Conservation (phyloP, 2,329 filamentous ascomycete genomes). For the Neofusicoccum sp. region DNA sequence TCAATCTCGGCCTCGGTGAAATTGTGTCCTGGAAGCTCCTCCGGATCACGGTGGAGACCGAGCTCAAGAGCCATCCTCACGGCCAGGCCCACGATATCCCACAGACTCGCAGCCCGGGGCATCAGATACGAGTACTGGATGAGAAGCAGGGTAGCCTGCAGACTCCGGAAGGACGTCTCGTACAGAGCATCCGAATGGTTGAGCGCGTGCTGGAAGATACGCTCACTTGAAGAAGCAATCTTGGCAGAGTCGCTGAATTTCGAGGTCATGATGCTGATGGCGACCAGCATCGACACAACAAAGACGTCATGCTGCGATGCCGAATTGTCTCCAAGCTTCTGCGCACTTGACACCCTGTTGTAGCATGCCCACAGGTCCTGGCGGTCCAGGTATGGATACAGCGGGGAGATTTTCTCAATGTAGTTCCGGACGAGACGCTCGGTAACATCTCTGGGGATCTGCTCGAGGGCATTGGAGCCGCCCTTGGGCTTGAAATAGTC, state of each 20-base stretch:
- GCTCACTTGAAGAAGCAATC: conserved; percentile 5
- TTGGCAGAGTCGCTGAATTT: conserved; percentile 15
- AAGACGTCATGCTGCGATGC: conserved; percentile 3
- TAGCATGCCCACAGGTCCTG: conserved; percentile 5
- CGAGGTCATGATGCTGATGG: conserved; percentile 18
- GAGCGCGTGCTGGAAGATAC: conserved; percentile 14
- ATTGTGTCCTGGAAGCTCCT: neutral
- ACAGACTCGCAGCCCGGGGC: conserved; percentile 7
- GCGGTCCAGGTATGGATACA: conserved; percentile 12
- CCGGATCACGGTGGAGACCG: conserved; percentile 12
- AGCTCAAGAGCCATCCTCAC: conserved; percentile 17
- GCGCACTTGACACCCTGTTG: neutral
- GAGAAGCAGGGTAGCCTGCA: conserved; percentile 7
- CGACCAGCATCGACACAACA: conserved; percentile 16
- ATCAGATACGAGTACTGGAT: conserved; percentile 17
- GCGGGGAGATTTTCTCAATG: conserved; percentile 10
- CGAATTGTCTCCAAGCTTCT: neutral
- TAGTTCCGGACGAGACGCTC: conserved; percentile 14
- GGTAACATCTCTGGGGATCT: conserved; percentile 7
- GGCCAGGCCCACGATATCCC: conserved; percentile 11
- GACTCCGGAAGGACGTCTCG: neutral
- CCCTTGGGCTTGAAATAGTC: conserved; percentile 8
- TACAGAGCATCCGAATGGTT: conserved; percentile 6
- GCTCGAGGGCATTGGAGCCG: conserved; percentile 5
- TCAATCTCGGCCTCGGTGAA: conserved; percentile 3